phyloP scores from a whole-genome alignment of 345 rosid genomes.

The Populus ilicifolia region DNA sequence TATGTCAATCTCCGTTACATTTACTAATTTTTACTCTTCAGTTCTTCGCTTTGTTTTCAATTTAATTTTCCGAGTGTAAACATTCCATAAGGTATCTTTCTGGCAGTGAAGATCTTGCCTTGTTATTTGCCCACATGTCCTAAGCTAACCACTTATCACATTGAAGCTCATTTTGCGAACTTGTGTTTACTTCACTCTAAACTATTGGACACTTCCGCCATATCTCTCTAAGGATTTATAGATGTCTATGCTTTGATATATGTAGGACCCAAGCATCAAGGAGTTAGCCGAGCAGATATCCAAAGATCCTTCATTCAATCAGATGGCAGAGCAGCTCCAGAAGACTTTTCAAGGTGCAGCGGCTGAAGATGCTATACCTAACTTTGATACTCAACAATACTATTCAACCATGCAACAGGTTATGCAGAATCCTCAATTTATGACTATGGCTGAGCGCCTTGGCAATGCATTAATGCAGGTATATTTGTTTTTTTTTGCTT shows the following conservation, averaged over 20 bases:
- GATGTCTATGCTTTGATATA: background rate
- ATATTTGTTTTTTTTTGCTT: background rate
- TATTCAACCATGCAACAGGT: slow-evolving; percentile 86
- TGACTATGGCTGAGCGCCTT: slow-evolving; percentile 94
- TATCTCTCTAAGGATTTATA: background rate
- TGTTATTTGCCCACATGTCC: too few relatives aligned
- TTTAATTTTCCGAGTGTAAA: too few relatives aligned
- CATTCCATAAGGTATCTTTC: too few relatives aligned
- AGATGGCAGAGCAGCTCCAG: slow-evolving; percentile 96
- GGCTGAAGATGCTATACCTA: slow-evolving; percentile 51
- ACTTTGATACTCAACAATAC: slow-evolving; percentile 74
- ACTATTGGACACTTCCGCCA: background rate
- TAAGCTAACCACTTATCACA: background rate
- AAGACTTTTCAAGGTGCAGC: slow-evolving; percentile 62
- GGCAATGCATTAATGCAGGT: slow-evolving; percentile 92
- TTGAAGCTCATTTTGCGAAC: background rate
- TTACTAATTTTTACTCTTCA: background rate
- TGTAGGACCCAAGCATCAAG: slow-evolving; percentile 90
- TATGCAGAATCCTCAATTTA: slow-evolving; percentile 94
- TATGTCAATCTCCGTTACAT: slow-evolving; percentile 15
- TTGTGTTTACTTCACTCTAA: background rate
- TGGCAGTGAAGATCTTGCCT: too few relatives aligned
- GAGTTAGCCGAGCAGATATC: slow-evolving; percentile 93
- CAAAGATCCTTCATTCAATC: slow-evolving; percentile 88
- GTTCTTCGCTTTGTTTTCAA: background rate